These are phyloP conservation scores for Neopestalotiopsis sp. DNA, from an alignment of 2,329 filamentous ascomycete species.

Conservation along the genomic window DNA sequence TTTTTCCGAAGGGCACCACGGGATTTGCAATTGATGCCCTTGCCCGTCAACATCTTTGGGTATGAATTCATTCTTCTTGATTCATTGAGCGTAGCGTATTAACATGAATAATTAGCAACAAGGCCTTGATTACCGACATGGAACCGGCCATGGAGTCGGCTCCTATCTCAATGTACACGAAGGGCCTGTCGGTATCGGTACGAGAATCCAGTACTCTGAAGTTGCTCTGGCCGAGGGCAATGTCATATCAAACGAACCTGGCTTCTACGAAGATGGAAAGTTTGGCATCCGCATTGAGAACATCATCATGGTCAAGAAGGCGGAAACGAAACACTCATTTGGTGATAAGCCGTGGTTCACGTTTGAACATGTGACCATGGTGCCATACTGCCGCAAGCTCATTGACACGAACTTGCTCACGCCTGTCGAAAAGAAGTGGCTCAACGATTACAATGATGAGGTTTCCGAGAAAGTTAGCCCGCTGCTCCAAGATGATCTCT, in stretches of 20 bases:
- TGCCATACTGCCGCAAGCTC: constrained; percentile 88
- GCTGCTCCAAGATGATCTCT: constrained; percentile 74
- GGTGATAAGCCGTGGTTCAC: constrained; percentile 93
- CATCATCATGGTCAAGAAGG: constrained; percentile 86
- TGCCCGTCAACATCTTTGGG: constrained; percentile 92
- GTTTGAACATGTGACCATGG: constrained; percentile 98
- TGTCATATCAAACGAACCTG: constrained; percentile 93
- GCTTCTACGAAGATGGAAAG: constrained; percentile 93
- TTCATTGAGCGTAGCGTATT: constrained; percentile 17
- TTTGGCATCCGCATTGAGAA: constrained; percentile 98
- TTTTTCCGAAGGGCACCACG: constrained; percentile 94
- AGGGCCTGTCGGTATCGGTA: constrained; percentile 95
- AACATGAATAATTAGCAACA: constrained; percentile 52
- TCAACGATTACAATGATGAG: constrained; percentile 84
- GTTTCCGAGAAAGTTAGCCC: constrained; percentile 80
- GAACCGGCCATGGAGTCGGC: constrained; percentile 94
- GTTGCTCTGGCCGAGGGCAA: constrained; percentile 90
- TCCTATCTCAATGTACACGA: constrained; percentile 97
- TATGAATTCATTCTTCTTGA: constrained; percentile 40
- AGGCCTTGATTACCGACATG: constrained; percentile 93
- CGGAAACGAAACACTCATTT: constrained; percentile 85
- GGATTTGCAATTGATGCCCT: constrained; percentile 90
- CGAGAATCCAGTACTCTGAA: constrained; percentile 87
- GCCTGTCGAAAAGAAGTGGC: constrained; percentile 77
- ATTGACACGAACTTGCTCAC: constrained; percentile 79